Evolutionary conservation across 495 filamentous ascomycete species (phyloP), one percentile per base, ranked within the genome.

Genomic region (Lentithecium fluviatile): DNA sequence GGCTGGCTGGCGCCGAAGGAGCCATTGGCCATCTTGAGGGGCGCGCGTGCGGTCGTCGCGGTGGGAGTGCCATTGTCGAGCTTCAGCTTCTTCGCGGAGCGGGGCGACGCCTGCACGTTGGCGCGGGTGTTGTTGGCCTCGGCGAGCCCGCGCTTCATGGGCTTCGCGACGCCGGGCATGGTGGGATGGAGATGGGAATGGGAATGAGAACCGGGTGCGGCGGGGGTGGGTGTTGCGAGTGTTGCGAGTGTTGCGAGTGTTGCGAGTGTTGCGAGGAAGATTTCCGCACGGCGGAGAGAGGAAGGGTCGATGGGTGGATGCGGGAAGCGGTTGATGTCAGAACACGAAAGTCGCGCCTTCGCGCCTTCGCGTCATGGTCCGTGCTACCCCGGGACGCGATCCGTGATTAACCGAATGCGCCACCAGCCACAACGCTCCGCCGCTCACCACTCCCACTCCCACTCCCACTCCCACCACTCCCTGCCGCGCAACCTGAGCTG

Each of bases 1-100:
- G 86, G 83, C 76, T 95, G 91, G 61, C 83, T 93, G 0, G 90
- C 93, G 32, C 83, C 82, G 32, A 86, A 69, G 6, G 34, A 85
- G 36, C 80, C 82, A 70, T 83, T 82, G 58, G 85, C 78, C 46
- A 78, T 73, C 47, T 82, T 81, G 1, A 79, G 78, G 0, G 83
- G 75, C 15, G 79, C 17, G 0, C 58, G 45, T 20, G 32, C 37
- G 37, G 61, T 58, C 21, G 42, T 47, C 1, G 12, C 21, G 43
- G 15, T n/a, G n/a, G 10, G 11, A 10, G 1, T 4, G 40, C 40
- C 40, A 43, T 64, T 45, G 29, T 91, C 89, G 56, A 95, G 77
- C 70, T 91, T 92, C 25, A 87, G 78, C 74, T 90, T 94, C 76
- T 97, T 97, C 42, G 82, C 73, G 25, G 75, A 68, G 49, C 67